A percentile compares a stretch with the other conserved stretches of the same genome.
Conservation (phyloP, 768 basidiomycete genomes). For the Chalciporus sphaerocephalus region DNA sequence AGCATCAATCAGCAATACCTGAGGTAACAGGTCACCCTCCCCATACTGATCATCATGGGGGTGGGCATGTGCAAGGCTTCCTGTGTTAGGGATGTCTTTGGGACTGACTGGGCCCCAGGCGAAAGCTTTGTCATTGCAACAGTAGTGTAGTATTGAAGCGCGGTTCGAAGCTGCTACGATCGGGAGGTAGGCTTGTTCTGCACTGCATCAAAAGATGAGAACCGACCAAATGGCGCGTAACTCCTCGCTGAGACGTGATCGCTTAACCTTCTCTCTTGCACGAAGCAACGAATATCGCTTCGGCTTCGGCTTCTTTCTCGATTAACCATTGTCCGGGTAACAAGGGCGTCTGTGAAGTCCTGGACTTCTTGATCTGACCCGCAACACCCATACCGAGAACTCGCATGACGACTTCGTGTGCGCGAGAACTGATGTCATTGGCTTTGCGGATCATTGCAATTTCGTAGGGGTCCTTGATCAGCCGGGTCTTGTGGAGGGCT, state of each 20-base stretch:
- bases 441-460: constrained; percentile 73
- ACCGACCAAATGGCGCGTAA: not conserved
- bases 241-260: too few species aligned
- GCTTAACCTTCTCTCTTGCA: constrained; percentile 84
- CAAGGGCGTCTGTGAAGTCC: constrained; percentile 40
- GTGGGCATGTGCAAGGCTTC: constrained; percentile 40
- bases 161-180: constrained; percentile 86
- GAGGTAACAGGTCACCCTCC: constrained; percentile 44
- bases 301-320: constrained; percentile 89
- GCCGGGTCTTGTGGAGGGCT: constrained; percentile 76
- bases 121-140: constrained; percentile 86
- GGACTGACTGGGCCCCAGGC: constrained; percentile 73
- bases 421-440: constrained; percentile 80
- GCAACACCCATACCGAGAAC: constrained; percentile 75
- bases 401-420: constrained; percentile 91
- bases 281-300: constrained; percentile 88
- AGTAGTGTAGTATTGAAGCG: constrained; percentile 91
- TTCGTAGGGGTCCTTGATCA: constrained; percentile 74
- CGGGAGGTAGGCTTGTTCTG: constrained; percentile 87
- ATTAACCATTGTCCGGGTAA: constrained; percentile 85
- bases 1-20: constrained; percentile 89
- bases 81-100: constrained; percentile 52
- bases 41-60: constrained; percentile 4
- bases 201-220: constrained; percentile 37
- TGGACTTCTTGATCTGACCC: constrained; percentile 46